Percentiles rank a stretch among this genome's conserved stretches.
These are phyloP conservation scores for Schizochytrium sp. DNA, from an alignment of 108 stramenopile species.

Conservation along the genomic window DNA sequence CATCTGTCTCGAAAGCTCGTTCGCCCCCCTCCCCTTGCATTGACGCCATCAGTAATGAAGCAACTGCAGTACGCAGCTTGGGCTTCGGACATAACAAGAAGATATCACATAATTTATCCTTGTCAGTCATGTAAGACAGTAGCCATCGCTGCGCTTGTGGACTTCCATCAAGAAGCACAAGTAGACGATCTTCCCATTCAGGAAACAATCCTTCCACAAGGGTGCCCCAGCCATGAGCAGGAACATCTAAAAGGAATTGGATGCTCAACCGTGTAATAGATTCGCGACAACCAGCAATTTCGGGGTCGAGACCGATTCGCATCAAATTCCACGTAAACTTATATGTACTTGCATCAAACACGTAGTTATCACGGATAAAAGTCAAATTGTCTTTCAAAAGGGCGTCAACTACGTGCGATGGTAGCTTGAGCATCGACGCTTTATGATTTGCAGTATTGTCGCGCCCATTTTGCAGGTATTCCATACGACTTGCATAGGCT, in stretches of 20 bases:
- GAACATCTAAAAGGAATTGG: neutral
- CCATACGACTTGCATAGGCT: conserved; percentile 4
- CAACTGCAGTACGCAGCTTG: neutral
- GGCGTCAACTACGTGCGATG: conserved; percentile 59
- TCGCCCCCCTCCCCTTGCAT: neutral
- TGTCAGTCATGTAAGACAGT: neutral
- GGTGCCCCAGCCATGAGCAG: conserved; percentile 36
- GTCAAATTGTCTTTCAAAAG: conserved; percentile 32
- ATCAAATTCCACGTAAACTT: conserved; percentile 53
- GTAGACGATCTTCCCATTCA: neutral
- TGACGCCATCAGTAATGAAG: neutral
- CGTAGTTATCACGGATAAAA: conserved; percentile 19
- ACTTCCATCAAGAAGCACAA: neutral
- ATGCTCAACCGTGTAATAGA: neutral
- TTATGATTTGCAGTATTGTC: neutral
- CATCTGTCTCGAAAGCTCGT: too few relatives aligned
- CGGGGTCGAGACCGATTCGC: neutral
- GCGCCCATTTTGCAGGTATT: neutral
- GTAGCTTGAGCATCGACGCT: conserved; percentile 15
- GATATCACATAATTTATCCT: neutral
- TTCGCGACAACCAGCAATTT: neutral
- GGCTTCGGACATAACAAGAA: conserved; percentile 19
- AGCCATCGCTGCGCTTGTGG: conserved; percentile 7
- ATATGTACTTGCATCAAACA: conserved; percentile 15
- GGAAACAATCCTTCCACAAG: conserved; percentile 41